Conservation (phyloP, 768 basidiomycete species). For the Daedalea quercina region DNA sequence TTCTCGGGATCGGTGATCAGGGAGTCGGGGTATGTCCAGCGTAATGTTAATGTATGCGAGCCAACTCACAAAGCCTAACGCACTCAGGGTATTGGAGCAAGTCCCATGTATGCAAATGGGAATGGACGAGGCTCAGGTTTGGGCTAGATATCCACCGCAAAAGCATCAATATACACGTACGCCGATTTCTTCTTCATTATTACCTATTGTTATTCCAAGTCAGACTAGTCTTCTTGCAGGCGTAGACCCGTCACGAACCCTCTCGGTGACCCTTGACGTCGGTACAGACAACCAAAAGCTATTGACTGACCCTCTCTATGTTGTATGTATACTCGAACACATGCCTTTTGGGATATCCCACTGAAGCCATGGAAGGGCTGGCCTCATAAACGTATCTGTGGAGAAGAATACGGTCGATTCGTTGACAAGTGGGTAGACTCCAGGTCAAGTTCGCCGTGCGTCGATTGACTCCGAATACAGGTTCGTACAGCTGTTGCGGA, state of each 20-base stretch:
- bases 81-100: slow-evolving; percentile 30
- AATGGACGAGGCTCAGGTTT: background rate
- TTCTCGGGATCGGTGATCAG: slow-evolving; percentile 71
- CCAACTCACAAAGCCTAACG: too few relatives aligned
- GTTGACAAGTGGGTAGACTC: slow-evolving; percentile 62
- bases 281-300: slow-evolving; percentile 69
- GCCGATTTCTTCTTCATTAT: too few relatives aligned
- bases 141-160: slow-evolving; percentile 63
- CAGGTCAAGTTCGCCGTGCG: too few relatives aligned
- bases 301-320: slow-evolving; percentile 56
- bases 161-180: slow-evolving; percentile 72
- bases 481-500: slow-evolving; percentile 72
- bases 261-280: slow-evolving; percentile 67
- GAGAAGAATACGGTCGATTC: slow-evolving; percentile 69
- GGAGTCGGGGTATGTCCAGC: slow-evolving; percentile 55
- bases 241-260: slow-evolving; percentile 49
- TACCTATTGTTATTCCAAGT: slow-evolving; percentile 10
- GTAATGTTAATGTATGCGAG: too few relatives aligned
- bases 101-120: background rate
- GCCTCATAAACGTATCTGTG: slow-evolving; percentile 61
- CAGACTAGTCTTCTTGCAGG: slow-evolving; percentile 57
- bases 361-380: slow-evolving; percentile 49
- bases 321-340: slow-evolving; percentile 45
- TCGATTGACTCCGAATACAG: slow-evolving; percentile 24
- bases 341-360: background rate